These are phyloP conservation scores for Mycena crocata DNA, from an alignment of 768 basidiomycete species.

Conservation along the genomic window DNA sequence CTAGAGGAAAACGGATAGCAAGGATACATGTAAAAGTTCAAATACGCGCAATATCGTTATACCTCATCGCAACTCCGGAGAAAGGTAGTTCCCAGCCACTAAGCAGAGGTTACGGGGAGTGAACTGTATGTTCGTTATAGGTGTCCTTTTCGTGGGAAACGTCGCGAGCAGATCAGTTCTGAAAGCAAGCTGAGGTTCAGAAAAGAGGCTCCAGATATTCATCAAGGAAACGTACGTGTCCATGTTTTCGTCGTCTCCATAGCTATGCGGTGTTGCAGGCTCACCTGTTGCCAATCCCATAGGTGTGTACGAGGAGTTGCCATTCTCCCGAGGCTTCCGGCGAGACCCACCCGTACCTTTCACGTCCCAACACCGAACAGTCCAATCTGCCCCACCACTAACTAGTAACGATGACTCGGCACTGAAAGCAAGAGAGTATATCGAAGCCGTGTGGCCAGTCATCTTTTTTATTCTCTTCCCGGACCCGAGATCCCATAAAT, in stretches of 20 bases:
- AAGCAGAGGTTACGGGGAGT: slow-evolving; percentile 95
- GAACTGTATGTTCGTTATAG: slow-evolving; percentile 92
- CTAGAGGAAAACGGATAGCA: background rate
- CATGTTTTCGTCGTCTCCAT: slow-evolving; percentile 65
- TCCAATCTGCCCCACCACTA: slow-evolving; percentile 94
- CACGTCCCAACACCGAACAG: slow-evolving; percentile 98
- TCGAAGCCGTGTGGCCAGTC: slow-evolving; percentile 90
- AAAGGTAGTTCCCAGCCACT: slow-evolving; percentile 80
- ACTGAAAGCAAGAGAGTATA: slow-evolving; percentile 92
- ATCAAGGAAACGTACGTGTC: slow-evolving; percentile 73
- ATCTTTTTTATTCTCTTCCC: slow-evolving; percentile 96
- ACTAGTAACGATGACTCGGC: slow-evolving; percentile 92
- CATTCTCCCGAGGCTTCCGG: slow-evolving; percentile 69
- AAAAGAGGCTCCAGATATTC: background rate
- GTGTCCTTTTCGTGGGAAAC: slow-evolving; percentile 96
- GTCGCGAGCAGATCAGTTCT: slow-evolving; percentile 90
- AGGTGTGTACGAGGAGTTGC: slow-evolving; percentile 42
- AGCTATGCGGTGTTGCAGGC: slow-evolving; percentile 43
- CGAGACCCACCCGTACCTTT: slow-evolving; percentile 78
- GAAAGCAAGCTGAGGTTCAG: background rate
- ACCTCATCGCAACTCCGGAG: slow-evolving; percentile 64
- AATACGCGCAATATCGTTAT: background rate
- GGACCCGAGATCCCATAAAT: slow-evolving; percentile 97
- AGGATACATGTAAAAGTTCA: background rate
- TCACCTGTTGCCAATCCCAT: slow-evolving; percentile 46